phyloP scores from a whole-genome alignment of 305 asterid species.

The Rubia tinctorum region DNA sequence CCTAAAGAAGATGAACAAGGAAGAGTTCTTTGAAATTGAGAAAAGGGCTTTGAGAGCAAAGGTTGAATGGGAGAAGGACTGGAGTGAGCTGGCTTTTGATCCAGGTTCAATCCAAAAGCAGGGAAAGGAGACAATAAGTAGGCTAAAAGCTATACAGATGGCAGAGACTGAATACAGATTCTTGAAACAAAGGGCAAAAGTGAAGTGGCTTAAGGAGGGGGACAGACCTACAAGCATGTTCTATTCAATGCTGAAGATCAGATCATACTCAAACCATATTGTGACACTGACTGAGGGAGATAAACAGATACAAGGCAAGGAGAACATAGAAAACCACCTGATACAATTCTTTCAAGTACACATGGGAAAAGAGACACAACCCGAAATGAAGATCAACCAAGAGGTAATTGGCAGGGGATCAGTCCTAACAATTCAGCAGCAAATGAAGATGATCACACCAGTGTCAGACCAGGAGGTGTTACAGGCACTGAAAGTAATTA shows the following conservation, averaged over 20 bases:
- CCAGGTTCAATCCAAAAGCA: too few species aligned
- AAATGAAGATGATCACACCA: neutral
- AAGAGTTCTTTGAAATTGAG: too few species aligned
- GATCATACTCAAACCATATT: neutral
- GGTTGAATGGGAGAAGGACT: too few species aligned
- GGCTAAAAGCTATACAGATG: too few species aligned
- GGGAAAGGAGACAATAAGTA: too few species aligned
- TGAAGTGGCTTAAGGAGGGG: neutral
- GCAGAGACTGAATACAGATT: neutral
- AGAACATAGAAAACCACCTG: neutral
- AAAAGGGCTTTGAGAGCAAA: too few species aligned
- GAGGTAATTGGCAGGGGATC: neutral
- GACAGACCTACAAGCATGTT: neutral
- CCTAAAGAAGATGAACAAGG: too few species aligned
- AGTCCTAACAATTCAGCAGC: neutral
- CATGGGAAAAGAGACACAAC: neutral
- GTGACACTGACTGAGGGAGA: fast-evolving
- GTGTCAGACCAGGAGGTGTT: neutral
- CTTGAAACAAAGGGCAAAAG: neutral
- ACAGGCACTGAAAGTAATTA: neutral
- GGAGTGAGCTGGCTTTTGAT: too few species aligned
- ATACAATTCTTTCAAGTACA: neutral
- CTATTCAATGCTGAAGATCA: neutral
- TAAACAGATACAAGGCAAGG: neutral
- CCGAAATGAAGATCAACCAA: too few species aligned